Conservation (phyloP, 192 early-diverging fungal genomes). For the Jimgerdemannia flammicorona region DNA sequence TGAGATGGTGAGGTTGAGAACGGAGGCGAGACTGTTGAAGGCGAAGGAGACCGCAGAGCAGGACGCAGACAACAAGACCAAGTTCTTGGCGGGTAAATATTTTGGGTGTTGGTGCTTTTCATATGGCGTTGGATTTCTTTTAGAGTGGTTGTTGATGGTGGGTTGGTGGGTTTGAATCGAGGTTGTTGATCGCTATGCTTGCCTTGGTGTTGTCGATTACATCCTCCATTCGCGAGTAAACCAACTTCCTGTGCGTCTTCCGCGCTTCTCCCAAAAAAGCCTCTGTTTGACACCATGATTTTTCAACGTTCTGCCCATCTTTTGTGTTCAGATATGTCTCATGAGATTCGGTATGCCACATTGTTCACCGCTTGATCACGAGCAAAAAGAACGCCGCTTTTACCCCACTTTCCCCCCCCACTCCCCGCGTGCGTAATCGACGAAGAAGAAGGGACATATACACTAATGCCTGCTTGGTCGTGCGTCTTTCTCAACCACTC, state of each 20-base stretch:
- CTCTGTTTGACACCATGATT: background rate
- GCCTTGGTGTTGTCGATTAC: no score
- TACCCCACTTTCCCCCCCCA: background rate
- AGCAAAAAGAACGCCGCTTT: background rate
- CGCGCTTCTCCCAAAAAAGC: no score
- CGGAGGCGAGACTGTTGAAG: slow-evolving; percentile 33
- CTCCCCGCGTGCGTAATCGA: no score
- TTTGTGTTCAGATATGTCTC: slow-evolving; percentile 38
- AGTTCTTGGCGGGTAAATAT: slow-evolving; percentile 35
- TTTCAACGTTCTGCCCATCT: background rate
- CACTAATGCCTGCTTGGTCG: background rate
- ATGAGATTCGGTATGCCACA: slow-evolving; percentile 44
- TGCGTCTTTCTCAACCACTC: background rate
- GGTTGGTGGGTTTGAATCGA: no score
- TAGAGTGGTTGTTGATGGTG: no score
- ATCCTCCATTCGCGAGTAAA: no score
- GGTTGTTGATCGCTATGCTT: no score
- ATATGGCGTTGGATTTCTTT: no score
- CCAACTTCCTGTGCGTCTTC: no score
- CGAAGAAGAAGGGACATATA: no score
- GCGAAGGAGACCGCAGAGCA: slow-evolving; percentile 42
- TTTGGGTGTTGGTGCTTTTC: background rate
- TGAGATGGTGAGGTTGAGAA: slow-evolving; percentile 38
- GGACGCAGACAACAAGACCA: slow-evolving; percentile 50
- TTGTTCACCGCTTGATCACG: background rate